Percentiles rank a stretch among this genome's conserved stretches.
Conservation (phyloP, 2,329 filamentous ascomycete genomes). For the Penicillium sclerotigenum region DNA sequence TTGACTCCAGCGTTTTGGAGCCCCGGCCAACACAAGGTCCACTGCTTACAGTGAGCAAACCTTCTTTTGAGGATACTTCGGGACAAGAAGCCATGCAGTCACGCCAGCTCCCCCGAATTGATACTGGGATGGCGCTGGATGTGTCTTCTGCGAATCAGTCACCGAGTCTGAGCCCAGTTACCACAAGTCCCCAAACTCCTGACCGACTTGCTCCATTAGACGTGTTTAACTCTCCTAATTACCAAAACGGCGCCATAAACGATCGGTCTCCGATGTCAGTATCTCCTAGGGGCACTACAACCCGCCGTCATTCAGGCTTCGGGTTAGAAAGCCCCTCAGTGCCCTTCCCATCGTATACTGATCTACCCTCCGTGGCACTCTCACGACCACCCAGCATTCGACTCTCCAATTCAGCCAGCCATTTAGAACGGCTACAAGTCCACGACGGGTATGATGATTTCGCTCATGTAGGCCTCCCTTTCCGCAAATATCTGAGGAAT, state of each 20-base stretch:
- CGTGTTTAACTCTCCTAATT: slow-evolving; percentile 39
- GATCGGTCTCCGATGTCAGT: slow-evolving; percentile 28
- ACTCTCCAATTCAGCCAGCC: slow-evolving; percentile 46
- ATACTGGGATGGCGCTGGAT: slow-evolving; percentile 25
- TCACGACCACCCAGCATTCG: slow-evolving; percentile 56
- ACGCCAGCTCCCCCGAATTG: slow-evolving; percentile 21
- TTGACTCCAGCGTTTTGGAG: slow-evolving; percentile 42
- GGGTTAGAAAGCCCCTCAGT: slow-evolving; percentile 45
- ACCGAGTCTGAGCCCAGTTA: slow-evolving; percentile 33
- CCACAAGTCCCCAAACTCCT: slow-evolving; percentile 29
- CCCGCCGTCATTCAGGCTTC: slow-evolving; percentile 10
- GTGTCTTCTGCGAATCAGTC: slow-evolving; percentile 31
- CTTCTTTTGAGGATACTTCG: slow-evolving; percentile 29
- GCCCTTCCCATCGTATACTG: slow-evolving; percentile 67
- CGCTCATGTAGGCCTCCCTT: slow-evolving; percentile 41
- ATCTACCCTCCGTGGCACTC: slow-evolving; percentile 50
- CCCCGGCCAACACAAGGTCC: slow-evolving; percentile 23
- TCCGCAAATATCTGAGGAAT: slow-evolving; percentile 45
- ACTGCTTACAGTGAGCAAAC: slow-evolving; percentile 41
- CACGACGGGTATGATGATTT: slow-evolving; percentile 30
- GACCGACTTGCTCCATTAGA: slow-evolving; percentile 45
- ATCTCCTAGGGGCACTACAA: slow-evolving; percentile 29
- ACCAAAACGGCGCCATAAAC: slow-evolving; percentile 25
- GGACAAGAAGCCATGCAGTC: slow-evolving; percentile 14
- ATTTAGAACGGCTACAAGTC: slow-evolving; percentile 28